Conservation (phyloP, 352 stramenopile genomes). For the Phytophthora niederhauseri region DNA sequence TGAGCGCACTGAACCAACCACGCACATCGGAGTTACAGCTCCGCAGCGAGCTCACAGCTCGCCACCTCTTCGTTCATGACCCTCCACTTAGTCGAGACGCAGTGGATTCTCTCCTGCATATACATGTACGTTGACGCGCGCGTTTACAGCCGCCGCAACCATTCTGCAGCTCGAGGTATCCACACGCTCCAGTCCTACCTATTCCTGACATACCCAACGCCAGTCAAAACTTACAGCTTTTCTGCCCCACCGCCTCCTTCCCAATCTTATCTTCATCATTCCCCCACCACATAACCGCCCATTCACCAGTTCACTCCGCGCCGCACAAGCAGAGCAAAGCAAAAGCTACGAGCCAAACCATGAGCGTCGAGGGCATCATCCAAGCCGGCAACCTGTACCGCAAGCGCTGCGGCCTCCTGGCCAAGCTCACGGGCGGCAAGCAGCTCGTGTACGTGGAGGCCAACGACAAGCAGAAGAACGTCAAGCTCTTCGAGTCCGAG, state of each 20-base stretch:
- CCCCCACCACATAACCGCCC: conserved; percentile 5
- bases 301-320: conserved; percentile 12
- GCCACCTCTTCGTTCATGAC: background rate
- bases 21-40: background rate
- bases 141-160: background rate
- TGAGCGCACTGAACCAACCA: background rate
- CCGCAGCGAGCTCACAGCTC: background rate
- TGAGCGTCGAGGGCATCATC: conserved; percentile 43
- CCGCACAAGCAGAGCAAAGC: no score
- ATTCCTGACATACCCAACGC: background rate
- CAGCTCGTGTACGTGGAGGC: conserved; percentile 44
- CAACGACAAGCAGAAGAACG: conserved; percentile 50
- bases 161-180: background rate
- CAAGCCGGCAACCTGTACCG: conserved; percentile 37
- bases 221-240: conserved; percentile 16
- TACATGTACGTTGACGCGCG: background rate
- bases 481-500: conserved; percentile 55
- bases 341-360: no score
- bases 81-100: background rate
- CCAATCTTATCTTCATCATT: conserved; percentile 10
- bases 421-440: conserved; percentile 37
- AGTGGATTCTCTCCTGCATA: conserved; percentile 3
- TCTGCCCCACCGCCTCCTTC: background rate
- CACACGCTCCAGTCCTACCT: background rate
- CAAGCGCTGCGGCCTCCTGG: conserved; percentile 32